phyloP scores from a whole-genome alignment of 1,284 basidiomycete genomes.

The Ustanciosporium gigantosporum region DNA sequence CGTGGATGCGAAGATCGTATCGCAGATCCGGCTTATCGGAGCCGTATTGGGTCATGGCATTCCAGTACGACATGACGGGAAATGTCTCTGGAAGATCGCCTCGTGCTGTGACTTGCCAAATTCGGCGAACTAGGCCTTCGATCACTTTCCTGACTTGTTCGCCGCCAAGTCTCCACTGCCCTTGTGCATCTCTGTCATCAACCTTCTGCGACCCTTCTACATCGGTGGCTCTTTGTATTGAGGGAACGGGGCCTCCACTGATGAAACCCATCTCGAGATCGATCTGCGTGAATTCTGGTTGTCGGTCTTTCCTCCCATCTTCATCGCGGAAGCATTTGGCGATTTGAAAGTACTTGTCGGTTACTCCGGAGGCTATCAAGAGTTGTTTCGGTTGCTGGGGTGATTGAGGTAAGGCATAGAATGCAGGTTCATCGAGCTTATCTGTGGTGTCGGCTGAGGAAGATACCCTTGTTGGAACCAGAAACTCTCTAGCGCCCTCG shows the following conservation, averaged over 20 bases:
- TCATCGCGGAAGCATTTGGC: conserved; percentile 94
- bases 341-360: conserved; percentile 88
- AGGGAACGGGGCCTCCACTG: conserved; percentile 70
- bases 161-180: conserved; percentile 72
- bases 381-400: conserved; percentile 96
- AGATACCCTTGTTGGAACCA: conserved; percentile 77
- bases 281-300: conserved; percentile 94
- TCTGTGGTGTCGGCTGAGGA: conserved; percentile 47
- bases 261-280: conserved; percentile 97
- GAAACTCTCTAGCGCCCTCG: conserved; percentile 90
- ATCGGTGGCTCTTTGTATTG: too few relatives aligned
- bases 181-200: conserved; percentile 18
- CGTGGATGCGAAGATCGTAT: conserved; percentile 68
- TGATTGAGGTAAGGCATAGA: conserved; percentile 90
- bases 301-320: conserved; percentile 87
- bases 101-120: conserved; percentile 73
- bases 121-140: conserved; percentile 55
- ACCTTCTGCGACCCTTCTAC: background rate
- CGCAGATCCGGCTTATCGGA: conserved; percentile 93
- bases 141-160: conserved; percentile 46
- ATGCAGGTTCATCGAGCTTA: conserved; percentile 65
- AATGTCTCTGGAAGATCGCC: conserved; percentile 64
- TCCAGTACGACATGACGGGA: conserved; percentile 47
- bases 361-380: conserved; percentile 83
- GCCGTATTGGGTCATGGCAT: conserved; percentile 68